These are phyloP conservation scores for Hyaloscypha hepaticicola DNA, from an alignment of 495 filamentous ascomycete genomes.

Conservation along the genomic window DNA sequence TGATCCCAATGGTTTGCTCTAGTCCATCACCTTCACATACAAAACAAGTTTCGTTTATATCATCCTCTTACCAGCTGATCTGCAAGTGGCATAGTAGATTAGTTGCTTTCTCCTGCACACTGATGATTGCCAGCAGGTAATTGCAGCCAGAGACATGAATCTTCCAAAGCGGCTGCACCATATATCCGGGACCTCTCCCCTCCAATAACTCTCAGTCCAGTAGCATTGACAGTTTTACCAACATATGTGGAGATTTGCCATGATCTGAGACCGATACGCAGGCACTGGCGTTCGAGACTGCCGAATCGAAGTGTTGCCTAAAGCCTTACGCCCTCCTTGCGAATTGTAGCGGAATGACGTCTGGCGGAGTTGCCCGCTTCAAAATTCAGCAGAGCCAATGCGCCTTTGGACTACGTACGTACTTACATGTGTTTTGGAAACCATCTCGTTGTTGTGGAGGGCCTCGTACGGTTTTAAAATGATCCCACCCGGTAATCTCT, in stretches of 20 bases:
- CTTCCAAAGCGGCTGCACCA: neutral
- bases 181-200: neutral
- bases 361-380: neutral
- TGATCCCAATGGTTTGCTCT: no score
- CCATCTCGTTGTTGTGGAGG: neutral
- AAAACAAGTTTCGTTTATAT: no score
- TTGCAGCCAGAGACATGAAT: neutral
- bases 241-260: neutral
- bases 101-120: neutral
- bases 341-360: neutral
- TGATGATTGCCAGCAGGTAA: no score
- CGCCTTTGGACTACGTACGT: neutral
- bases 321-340: neutral
- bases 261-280: neutral
- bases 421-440: neutral
- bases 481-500: neutral
- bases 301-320: neutral
- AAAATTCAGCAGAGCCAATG: neutral
- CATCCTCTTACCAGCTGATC: no score
- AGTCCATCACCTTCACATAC: no score
- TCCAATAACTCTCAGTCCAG: neutral
- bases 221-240: neutral
- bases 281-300: neutral
- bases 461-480: neutral
- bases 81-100: no score